Conservation (phyloP, 2,329 filamentous ascomycete species). For the Fusarium pseudonygamai region DNA sequence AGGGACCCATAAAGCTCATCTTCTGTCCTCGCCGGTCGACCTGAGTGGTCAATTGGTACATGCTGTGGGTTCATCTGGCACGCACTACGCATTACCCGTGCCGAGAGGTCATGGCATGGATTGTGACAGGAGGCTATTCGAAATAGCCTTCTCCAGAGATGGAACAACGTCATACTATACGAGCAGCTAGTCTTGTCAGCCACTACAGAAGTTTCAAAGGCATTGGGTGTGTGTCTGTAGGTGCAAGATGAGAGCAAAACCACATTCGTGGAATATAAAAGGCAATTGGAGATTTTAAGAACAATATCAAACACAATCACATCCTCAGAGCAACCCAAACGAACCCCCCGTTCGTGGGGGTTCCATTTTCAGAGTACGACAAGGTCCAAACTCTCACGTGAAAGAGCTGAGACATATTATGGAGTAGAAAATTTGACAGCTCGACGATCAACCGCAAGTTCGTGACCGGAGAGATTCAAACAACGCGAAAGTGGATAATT, state of each 20-base stretch:
- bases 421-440: neutral
- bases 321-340: neutral
- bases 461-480: neutral
- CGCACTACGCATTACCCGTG: neutral
- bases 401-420: neutral
- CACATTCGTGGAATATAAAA: neutral
- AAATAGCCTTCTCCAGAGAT: neutral
- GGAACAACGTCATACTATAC: neutral
- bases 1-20: conserved; percentile 14
- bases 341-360: neutral
- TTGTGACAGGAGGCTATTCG: neutral
- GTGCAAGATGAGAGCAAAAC: neutral
- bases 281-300: neutral
- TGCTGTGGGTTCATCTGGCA: neutral
- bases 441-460: neutral
- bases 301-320: neutral
- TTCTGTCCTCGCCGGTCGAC: conserved; percentile 28
- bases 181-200: neutral
- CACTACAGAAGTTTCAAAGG: neutral
- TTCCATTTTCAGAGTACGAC: conserved; percentile 3
- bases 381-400: neutral
- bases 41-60: conserved; percentile 8
- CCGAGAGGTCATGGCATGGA: neutral
- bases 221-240: too few species aligned
- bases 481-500: neutral